Evolutionary conservation across 192 early-diverging fungal genomes (phyloP).

Genomic region (Coemansia sp.): DNA sequence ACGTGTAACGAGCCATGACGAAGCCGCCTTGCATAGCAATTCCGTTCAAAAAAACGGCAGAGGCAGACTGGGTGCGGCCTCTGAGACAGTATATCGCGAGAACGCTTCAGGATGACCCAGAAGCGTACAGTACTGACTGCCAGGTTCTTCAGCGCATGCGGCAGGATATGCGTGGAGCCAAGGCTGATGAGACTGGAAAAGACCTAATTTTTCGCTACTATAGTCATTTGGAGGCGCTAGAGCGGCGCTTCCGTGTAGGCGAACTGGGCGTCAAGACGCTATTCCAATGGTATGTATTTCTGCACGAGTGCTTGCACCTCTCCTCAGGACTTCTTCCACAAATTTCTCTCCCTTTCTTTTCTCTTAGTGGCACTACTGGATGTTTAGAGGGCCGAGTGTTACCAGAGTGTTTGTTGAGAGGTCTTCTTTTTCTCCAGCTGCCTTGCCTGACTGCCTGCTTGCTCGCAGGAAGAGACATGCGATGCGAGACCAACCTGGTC

Average conservation of each 20-base stretch:
- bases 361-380: background rate
- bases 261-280: slow-evolving; percentile 85
- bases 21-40: slow-evolving; percentile 49
- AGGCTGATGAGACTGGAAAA: slow-evolving; percentile 87
- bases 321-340: slow-evolving; percentile 1
- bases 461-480: background rate
- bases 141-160: slow-evolving; percentile 84
- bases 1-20: slow-evolving; percentile 22
- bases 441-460: background rate
- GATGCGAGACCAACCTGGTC: background rate
- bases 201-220: slow-evolving; percentile 97
- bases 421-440: background rate
- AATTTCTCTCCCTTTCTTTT: background rate
- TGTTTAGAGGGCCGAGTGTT: background rate
- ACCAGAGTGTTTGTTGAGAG: background rate
- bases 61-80: slow-evolving; percentile 85
- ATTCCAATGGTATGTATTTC: slow-evolving; percentile 79
- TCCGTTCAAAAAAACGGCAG: slow-evolving; percentile 86
- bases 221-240: slow-evolving; percentile 92
- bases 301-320: background rate
- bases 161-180: slow-evolving; percentile 94
- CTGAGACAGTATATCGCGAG: slow-evolving; percentile 81
- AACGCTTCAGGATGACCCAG: slow-evolving; percentile 91
- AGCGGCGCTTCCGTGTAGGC: slow-evolving; percentile 90
- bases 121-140: slow-evolving; percentile 81